These are phyloP conservation scores for Immersiporthe knoxdaviesiana DNA, from an alignment of 2,329 filamentous ascomycete genomes.

Conservation along the genomic window DNA sequence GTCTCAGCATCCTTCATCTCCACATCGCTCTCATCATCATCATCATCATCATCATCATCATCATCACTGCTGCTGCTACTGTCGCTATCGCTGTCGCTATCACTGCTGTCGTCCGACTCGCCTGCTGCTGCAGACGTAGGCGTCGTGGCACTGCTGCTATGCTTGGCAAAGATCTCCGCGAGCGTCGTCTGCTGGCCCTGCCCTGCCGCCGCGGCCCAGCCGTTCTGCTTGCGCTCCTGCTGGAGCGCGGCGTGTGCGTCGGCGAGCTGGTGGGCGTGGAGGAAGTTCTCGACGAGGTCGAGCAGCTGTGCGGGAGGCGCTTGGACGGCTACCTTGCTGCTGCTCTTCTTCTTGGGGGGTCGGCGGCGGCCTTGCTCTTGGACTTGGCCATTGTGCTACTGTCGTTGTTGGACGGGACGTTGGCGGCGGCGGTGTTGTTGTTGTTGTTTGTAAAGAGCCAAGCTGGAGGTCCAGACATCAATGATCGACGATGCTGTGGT, in stretches of 20 bases:
- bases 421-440: background rate
- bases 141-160: slow-evolving; percentile 48
- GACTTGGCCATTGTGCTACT: slow-evolving; percentile 31
- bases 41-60: slow-evolving; percentile 36
- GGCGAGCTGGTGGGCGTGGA: slow-evolving; percentile 67
- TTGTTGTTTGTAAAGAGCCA: slow-evolving; percentile 33
- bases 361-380: slow-evolving; percentile 25
- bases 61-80: slow-evolving; percentile 37
- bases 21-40: slow-evolving; percentile 42
- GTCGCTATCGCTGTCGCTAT: slow-evolving; percentile 34
- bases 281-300: slow-evolving; percentile 67
- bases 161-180: slow-evolving; percentile 54
- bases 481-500: background rate
- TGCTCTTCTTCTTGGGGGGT: slow-evolving; percentile 21
- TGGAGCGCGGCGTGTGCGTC: slow-evolving; percentile 64
- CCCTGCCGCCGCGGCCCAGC: slow-evolving; percentile 42
- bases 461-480: slow-evolving; percentile 30
- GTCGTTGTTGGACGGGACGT: slow-evolving; percentile 16
- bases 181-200: slow-evolving; percentile 43
- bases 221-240: slow-evolving; percentile 62
- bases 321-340: background rate
- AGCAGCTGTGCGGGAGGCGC: slow-evolving; percentile 62
- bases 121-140: slow-evolving; percentile 36
- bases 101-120: slow-evolving; percentile 34
- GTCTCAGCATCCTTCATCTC: slow-evolving; percentile 50